These are phyloP conservation scores for Pleurozium schreberi DNA, from an alignment of 225 moss, liverwort and hornwort species.

Conservation along the genomic window DNA sequence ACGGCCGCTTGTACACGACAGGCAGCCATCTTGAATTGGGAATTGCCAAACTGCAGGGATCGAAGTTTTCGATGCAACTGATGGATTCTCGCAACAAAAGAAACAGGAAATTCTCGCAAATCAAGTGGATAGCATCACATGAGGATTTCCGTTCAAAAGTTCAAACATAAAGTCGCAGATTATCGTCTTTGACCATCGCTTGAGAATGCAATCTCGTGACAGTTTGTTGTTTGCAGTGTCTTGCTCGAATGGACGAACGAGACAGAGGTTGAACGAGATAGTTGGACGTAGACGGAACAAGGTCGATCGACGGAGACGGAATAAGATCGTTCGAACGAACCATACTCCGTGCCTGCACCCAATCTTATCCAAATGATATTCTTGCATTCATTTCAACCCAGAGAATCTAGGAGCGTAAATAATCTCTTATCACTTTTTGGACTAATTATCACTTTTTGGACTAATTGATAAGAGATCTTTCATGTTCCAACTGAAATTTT, in stretches of 20 bases:
- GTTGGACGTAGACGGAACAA: neutral
- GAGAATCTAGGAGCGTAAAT: neutral
- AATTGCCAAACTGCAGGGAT: neutral
- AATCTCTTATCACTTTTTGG: neutral
- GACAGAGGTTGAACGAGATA: neutral
- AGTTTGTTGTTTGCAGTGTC: too few species aligned
- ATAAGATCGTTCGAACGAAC: neutral
- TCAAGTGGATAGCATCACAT: neutral
- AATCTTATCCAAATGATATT: neutral
- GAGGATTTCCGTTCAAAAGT: neutral
- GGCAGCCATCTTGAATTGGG: neutral
- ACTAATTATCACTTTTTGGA: neutral
- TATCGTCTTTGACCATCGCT: too few species aligned
- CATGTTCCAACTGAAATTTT: rapidly evolving
- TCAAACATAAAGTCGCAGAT: too few species aligned
- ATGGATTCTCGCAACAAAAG: neutral
- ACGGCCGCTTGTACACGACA: too few species aligned
- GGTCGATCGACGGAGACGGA: neutral
- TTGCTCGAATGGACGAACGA: neutral
- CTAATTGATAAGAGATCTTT: neutral
- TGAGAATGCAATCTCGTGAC: neutral
- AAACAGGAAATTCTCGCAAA: neutral
- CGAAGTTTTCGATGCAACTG: neutral
- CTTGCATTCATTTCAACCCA: neutral
- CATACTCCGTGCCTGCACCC: neutral